Base-by-base conservation (phyloP, 495 filamentous ascomycete species). In the Hypomontagnella submonticulosa region DNA sequence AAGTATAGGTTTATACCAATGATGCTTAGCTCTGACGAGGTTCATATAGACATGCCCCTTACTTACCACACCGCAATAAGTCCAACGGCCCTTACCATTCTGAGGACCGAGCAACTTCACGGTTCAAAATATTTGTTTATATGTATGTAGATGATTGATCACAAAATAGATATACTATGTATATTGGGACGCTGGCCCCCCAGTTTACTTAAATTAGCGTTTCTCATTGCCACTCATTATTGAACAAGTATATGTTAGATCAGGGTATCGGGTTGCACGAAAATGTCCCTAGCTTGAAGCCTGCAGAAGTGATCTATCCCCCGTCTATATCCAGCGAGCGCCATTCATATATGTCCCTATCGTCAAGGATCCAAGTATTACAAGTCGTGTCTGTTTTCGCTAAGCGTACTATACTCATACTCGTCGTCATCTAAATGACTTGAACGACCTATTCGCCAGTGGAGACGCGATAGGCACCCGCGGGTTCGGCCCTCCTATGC, bases 401-500 rank as follows among this genome's bases (percentile, higher is more conserved):
- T 15, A 19, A 0, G 50, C 37, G 11, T 16, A 37, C 4, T 6
- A 40, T 11, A 9, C 11, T 40, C 27, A 38, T 40, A 44, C 16
- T 30, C 33, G 10, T 47, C 48, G 7, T 78, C 74, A 85, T 42
- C 82, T 79, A 49, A 84, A 84, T 13, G 79, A 81, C 71, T 79
- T 79, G 57, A 84, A 85, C 2, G 87, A 88, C 76, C 92, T 92
- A 66, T 89, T 87, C 46, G 89, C 88, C 47, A 90, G 71, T 23
- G 87, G 88, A 42, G 87, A 89, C 41, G 84, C 76, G 10, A 76
- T 78, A 38, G 81, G 73, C 27, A 72, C 74, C 30, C 66, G 69
- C 34, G 61, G 58, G 43, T 61, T 65, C 20, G 64, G 52, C 4
- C 63, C 72, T 52, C 69, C 77, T 18, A 72, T 66, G 16, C 32